These are phyloP conservation scores for Pleurotus giganteus DNA, from an alignment of 768 basidiomycete genomes.

Conservation along the genomic window DNA sequence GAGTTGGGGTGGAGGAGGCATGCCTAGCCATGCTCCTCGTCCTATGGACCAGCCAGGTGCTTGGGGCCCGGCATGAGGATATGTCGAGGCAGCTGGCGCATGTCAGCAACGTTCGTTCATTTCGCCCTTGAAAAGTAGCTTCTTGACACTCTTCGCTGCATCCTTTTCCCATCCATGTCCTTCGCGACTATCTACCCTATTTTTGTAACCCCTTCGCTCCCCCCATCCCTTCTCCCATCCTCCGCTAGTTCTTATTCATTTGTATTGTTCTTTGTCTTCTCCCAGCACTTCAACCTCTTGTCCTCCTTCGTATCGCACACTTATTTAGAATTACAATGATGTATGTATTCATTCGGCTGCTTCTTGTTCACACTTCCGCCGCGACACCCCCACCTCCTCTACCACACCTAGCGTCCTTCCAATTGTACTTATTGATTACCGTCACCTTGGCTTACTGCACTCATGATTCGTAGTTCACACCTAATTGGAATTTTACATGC, in stretches of 20 bases:
- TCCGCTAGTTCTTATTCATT: background rate
- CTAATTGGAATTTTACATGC: too few species aligned
- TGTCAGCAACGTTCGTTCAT: conserved; percentile 8
- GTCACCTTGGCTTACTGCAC: background rate
- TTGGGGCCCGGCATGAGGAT: conserved; percentile 37
- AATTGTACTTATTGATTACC: background rate
- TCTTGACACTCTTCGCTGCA: conserved; percentile 13
- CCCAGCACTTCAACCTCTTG: background rate
- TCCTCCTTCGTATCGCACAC: background rate
- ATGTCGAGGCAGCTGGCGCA: conserved; percentile 10
- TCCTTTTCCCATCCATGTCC: background rate
- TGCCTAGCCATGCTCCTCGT: conserved; percentile 20
- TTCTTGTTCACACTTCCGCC: background rate
- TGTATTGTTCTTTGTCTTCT: background rate
- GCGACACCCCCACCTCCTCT: background rate
- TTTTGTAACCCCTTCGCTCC: background rate
- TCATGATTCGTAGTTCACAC: conserved; percentile 4
- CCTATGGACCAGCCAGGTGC: conserved; percentile 38
- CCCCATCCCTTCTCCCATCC: background rate
- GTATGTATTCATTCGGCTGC: background rate
- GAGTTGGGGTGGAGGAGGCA: conserved; percentile 42
- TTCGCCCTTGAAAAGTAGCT: conserved; percentile 12
- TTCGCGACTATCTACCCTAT: background rate
- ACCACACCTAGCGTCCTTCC: background rate
- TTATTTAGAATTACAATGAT: conserved; percentile 3